Base-by-base conservation (phyloP, 768 basidiomycete genomes). In the Leccinum boreale region DNA sequence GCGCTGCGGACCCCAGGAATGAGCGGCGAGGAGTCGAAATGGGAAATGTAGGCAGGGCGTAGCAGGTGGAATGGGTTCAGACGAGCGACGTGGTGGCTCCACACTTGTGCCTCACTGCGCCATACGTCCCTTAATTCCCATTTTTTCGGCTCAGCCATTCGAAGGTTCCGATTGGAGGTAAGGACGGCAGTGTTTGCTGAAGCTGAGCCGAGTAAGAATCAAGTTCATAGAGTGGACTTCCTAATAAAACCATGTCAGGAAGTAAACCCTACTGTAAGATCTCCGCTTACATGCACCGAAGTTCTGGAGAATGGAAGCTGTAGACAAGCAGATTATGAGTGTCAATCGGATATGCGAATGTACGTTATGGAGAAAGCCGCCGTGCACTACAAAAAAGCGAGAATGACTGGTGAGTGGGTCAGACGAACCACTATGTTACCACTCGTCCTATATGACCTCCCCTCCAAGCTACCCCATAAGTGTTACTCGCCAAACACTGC, bases 401-500 rank as follows among this genome's bases (percentile, higher is more conserved):
- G 23, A 3, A 36, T 10, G 19, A 26, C 28, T 23, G 12, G 11
- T 31, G 4, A 57, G 17, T 2, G 15, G 6, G 31, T n/a, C n/a
- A 52, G 55, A 55, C 23, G 5, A 33, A 12, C 11, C 28, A 46
- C 36, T 1, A 71, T 71, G 70, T 51, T 62, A 26, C 63, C 70
- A 0, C 70, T 77, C 24, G 58, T 67, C 51, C 65, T 78, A 53
- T 77, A 75, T 26, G 77, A 78, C 17, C 70, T 73, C 26, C 68
- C 75, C 15, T 73, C 69, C 50, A 67, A 67, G 4, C 52, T 70
- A 5, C 68, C 72, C 0, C 67, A 64, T 2, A 70, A 68, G n/a
- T 56, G 19, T 3, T 77, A 71, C 70, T 70, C 77, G 1, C 70
- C 72, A 8, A 80, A 78, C 54, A 62, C 73, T 7, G 74, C 67